Evolutionary conservation across 2,329 filamentous ascomycete genomes (phyloP), one percentile per base, ranked within the genome.

Genomic region (Fonsecaea nubica): DNA sequence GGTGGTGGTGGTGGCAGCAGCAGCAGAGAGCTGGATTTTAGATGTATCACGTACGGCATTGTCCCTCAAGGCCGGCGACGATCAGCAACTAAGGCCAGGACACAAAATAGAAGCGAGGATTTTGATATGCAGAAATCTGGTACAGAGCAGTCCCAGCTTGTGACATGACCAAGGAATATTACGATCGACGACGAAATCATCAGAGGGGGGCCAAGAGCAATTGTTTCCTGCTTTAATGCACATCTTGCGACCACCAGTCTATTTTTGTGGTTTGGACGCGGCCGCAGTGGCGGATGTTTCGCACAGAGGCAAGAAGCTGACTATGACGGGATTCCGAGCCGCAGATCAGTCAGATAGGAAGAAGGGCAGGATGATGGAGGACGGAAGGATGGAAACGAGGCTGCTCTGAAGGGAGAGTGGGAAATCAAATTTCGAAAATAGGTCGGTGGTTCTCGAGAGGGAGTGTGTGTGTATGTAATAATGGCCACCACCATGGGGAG

Each of bases 391-490:
- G 8, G 45, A 5, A 50, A 25, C 18, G 25, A 50, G 18, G 45
- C 18, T 21, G 36, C 36, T 38, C 36, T 50, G 10, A 21, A 0
- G 4, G 45, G 15, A 50, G 18, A 25, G n/a, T 12, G 18, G 18
- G 45, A 50, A 50, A 50, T 50, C 45, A 50, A 25, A 21, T 10
- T 50, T 50, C 45, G 18, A 50, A 50, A 50, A 50, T 50, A 50
- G 45, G 3, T 25, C 25, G 25, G 25, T 25, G 25, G 3, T 25
- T 25, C 25, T 25, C 25, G 25, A 25, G 15, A 50, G 3, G 7
- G 6, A 48, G 0, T 21, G 15, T 8, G 18, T 21, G 4, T 48
- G 38, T 40, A 12, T 40, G 12, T 4, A 40, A 13, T 10, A 40
- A 42, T n/a, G 40, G 40, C 40, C 40, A 42, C 40, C 40, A 21